Percentiles rank a stretch among this genome's conserved stretches.
Evolutionary conservation across 1,139 yeast species (phyloP).

Genomic region (Candida sp.): DNA sequence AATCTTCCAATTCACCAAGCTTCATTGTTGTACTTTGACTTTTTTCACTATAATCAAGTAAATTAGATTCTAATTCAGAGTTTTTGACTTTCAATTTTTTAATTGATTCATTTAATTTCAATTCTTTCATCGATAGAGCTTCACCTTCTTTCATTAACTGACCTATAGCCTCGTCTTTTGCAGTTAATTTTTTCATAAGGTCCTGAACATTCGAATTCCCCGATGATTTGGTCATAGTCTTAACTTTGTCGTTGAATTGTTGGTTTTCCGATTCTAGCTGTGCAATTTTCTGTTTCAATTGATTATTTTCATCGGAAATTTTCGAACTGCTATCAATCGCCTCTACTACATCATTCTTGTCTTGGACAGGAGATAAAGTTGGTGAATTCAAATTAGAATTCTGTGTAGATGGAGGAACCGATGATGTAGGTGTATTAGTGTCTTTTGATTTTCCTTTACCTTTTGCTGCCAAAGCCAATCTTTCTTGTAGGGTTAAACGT

Average conservation of each 20-base stretch:
- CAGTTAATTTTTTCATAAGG: conserved; percentile 26
- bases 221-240: not conserved
- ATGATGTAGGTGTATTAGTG: conserved; percentile 6
- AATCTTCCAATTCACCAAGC: conserved; percentile 32
- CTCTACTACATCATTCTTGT: not conserved
- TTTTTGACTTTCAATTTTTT: conserved; percentile 58
- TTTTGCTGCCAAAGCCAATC: conserved; percentile 79
- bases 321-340: not conserved
- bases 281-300: conserved; percentile 6
- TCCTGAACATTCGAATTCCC: conserved; percentile 5
- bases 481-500: conserved; percentile 69
- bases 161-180: conserved; percentile 56
- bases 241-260: conserved; percentile 4
- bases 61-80: conserved; percentile 34
- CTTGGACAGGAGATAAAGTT: conserved; percentile 6
- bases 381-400: conserved; percentile 4
- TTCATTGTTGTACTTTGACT: conserved; percentile 25
- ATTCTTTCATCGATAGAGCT: conserved; percentile 69
- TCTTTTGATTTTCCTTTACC: conserved; percentile 20
- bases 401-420: conserved; percentile 4
- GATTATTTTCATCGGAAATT: conserved; percentile 2
- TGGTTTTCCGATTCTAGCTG: conserved; percentile 5
- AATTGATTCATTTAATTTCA: conserved; percentile 64
- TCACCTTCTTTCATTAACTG: conserved; percentile 77
- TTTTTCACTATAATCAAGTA: conserved; percentile 29